Evolutionary conservation across 169 alveolate species (phyloP).

Genomic region (Theileria sp.): DNA sequence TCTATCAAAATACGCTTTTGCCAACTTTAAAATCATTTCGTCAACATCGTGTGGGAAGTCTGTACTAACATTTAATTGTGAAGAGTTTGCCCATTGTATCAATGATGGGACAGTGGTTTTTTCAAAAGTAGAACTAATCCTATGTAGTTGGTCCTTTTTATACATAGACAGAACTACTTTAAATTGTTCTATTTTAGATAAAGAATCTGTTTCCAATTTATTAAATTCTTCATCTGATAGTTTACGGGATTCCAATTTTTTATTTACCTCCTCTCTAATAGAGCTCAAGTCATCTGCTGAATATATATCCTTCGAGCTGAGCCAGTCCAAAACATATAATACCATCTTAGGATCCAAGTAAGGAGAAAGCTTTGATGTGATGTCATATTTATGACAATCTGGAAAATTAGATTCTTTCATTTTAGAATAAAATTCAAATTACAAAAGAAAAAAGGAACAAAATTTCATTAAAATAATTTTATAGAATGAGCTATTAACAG

Average conservation of each 20-base stretch:
- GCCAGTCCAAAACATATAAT: slow-evolving; percentile 71
- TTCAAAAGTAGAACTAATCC: slow-evolving; percentile 69
- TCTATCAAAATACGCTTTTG: slow-evolving; percentile 71
- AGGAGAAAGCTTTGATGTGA: slow-evolving; percentile 62
- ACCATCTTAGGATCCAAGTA: slow-evolving; percentile 76
- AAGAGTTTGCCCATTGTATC: slow-evolving; percentile 67
- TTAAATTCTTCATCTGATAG: slow-evolving; percentile 58
- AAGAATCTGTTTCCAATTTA: slow-evolving; percentile 32
- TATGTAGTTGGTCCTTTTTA: slow-evolving; percentile 65
- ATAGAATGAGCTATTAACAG: neutral
- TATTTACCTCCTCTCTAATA: slow-evolving; percentile 34
- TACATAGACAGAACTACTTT: slow-evolving; percentile 67
- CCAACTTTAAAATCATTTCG: slow-evolving; percentile 63
- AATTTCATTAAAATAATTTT: neutral
- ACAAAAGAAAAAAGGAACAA: neutral
- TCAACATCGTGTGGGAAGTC: slow-evolving; percentile 66
- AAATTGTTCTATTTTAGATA: slow-evolving; percentile 60
- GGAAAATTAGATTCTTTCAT: slow-evolving; percentile 15
- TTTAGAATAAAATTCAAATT: neutral
- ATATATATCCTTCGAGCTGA: slow-evolving; percentile 62
- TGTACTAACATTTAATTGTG: slow-evolving; percentile 41
- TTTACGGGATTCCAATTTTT: slow-evolving; percentile 43
- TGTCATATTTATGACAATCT: slow-evolving; percentile 46
- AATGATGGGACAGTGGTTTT: slow-evolving; percentile 65
- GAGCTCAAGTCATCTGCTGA: slow-evolving; percentile 20